These are phyloP conservation scores for Zea luxurians DNA, from an alignment of 176 grass and related monocot genomes.

Conservation along the genomic window DNA sequence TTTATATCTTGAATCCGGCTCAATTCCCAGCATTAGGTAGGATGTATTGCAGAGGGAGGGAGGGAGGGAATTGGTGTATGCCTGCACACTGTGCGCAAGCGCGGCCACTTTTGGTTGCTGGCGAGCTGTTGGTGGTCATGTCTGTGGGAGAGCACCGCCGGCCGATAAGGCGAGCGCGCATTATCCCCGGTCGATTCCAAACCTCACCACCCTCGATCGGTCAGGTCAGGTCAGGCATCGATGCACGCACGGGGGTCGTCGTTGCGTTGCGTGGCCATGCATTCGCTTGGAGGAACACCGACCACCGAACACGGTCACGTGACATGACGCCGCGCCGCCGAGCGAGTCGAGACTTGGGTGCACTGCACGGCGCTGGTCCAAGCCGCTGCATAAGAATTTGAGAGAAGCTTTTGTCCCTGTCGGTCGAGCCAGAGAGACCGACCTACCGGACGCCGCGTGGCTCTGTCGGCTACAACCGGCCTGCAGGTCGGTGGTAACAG, in stretches of 20 bases:
- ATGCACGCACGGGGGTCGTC: background rate
- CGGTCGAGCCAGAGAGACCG: background rate
- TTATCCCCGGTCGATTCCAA: background rate
- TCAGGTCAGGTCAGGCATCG: background rate
- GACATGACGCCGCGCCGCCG: background rate
- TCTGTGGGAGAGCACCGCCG: background rate
- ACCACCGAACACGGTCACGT: background rate
- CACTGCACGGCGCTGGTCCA: slow-evolving; percentile 11
- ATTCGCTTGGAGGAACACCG: too few relatives aligned
- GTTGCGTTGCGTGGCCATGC: background rate
- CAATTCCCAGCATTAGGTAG: too few relatives aligned
- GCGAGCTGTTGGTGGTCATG: background rate
- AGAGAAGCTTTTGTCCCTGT: background rate
- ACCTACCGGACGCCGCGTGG: background rate
- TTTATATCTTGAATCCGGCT: too few relatives aligned
- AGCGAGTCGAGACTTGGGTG: too few relatives aligned
- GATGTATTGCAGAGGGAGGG: too few relatives aligned
- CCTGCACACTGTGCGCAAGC: slow-evolving; percentile 5
- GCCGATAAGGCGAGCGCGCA: background rate
- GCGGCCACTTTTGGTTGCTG: slow-evolving; percentile 7
- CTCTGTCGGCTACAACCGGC: background rate
- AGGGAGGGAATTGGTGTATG: background rate
- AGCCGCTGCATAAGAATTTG: background rate
- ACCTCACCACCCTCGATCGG: slow-evolving; percentile 5
- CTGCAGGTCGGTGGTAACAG: background rate